Base-by-base conservation (phyloP, 148 eudicot genomes). In the Rhododendron vialii region DNA sequence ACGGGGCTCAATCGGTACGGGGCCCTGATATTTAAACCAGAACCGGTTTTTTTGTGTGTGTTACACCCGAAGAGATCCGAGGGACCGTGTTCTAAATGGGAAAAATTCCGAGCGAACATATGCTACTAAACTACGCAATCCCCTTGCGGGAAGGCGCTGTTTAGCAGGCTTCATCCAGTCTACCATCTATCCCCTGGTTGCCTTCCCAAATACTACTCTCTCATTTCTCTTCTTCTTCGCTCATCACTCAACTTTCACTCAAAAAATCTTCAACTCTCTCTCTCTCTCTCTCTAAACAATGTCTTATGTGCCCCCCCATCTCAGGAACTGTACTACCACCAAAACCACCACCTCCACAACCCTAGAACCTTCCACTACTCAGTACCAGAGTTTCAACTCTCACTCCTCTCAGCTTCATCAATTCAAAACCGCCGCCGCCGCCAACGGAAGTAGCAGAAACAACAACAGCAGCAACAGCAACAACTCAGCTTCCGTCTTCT, bases 301-400 rank as follows among this genome's bases (percentile, higher is more conserved):
- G 90, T 89, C 93, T 59, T 91, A 91, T 61, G 90, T 89, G 7
- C 93, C 93, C 80, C 93, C 93, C 30, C 93, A 91, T 84, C 93
- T 89, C 74, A 83, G 93, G 65, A 88, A 85, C 77, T 87, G 89
- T 9, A 51, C 67, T 80, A n/a, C 80, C 85, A 38, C 86, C 85
- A 47, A 86, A 30, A 53, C 85, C 83, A 11, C 80, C 35, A 59
- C 45, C 57, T 30, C 61, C 59, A 45, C 89, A 79, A 86, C 88
- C 87, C 87, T 85, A 85, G 85, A 85, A 77, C 53, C 83, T 24
- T 17, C 86, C 18, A 57, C 47, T 65, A 59, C 80, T 50, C 83
- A 76, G 18, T 55, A 76, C 26, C 35, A 75, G 5, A 86, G 87
- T 28, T 84, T 81, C 61, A 65, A 82, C 86, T 82, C 87, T 26